These are phyloP conservation scores for Pichiaceae sp. DNA, from an alignment of 1,139 yeast species.

Conservation along the genomic window DNA sequence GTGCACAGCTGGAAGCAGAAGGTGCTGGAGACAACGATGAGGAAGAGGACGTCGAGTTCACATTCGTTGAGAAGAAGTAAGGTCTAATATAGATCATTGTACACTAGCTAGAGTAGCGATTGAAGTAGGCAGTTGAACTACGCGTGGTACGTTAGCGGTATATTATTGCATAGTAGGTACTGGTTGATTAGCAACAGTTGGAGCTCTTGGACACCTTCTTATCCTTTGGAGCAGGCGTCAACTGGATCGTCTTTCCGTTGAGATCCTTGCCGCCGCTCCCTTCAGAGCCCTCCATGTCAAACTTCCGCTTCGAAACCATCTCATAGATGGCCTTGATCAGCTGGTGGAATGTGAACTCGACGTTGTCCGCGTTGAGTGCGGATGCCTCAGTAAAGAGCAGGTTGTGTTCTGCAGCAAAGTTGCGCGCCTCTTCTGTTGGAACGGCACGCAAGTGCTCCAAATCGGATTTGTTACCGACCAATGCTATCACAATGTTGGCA, in stretches of 20 bases:
- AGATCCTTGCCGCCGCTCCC: slow-evolving; percentile 37
- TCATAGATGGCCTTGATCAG: slow-evolving; percentile 88
- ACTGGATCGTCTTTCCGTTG: slow-evolving; percentile 82
- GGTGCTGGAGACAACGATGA: slow-evolving; percentile 39
- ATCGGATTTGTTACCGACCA: slow-evolving; percentile 95
- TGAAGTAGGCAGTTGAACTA: not conserved
- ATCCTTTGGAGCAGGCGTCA: slow-evolving; percentile 91
- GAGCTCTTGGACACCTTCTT: slow-evolving; percentile 53
- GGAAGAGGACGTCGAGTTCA: slow-evolving; percentile 24
- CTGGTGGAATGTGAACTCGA: slow-evolving; percentile 89
- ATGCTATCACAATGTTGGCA: slow-evolving; percentile 90
- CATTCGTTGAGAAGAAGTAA: slow-evolving; percentile 9
- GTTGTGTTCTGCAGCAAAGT: slow-evolving; percentile 90
- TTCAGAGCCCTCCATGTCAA: slow-evolving; percentile 57
- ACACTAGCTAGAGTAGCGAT: not conserved
- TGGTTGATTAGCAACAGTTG: slow-evolving; percentile 47
- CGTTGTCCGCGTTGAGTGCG: slow-evolving; percentile 91
- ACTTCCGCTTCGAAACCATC: slow-evolving; percentile 79
- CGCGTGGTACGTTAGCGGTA: no score
- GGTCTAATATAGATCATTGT: no score
- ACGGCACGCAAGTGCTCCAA: slow-evolving; percentile 93
- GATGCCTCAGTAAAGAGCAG: slow-evolving; percentile 95
- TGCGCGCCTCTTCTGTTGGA: slow-evolving; percentile 95
- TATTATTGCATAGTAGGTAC: no score
- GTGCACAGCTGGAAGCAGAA: slow-evolving; percentile 56